Conservation (phyloP, 176 grass and related monocot genomes). For the Alloteropsis semialata region DNA sequence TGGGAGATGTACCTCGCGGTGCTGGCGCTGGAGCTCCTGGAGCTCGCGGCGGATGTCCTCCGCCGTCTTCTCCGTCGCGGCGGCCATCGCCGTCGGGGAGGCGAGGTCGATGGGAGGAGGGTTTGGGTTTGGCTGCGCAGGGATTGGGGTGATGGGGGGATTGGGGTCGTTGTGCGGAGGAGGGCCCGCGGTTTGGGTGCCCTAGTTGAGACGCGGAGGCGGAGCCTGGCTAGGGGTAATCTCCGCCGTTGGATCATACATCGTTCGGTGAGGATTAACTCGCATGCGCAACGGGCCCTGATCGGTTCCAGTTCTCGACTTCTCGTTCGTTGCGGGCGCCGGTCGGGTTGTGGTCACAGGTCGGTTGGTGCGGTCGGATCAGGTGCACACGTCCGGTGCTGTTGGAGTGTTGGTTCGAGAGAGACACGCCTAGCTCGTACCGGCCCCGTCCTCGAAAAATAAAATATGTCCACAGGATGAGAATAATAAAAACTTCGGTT, state of each 20-base stretch:
- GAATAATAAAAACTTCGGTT: too few relatives aligned
- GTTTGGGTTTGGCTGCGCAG: slow-evolving; percentile 30
- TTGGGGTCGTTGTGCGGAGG: neutral
- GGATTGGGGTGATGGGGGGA: neutral
- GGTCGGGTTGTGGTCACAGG: neutral
- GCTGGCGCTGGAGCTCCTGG: slow-evolving; percentile 95
- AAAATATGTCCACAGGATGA: too few relatives aligned
- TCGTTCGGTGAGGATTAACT: neutral
- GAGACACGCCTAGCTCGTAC: too few relatives aligned
- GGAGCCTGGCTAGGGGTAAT: neutral
- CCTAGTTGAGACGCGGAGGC: neutral
- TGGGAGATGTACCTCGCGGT: slow-evolving; percentile 58
- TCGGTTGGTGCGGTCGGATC: neutral
- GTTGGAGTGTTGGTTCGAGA: neutral
- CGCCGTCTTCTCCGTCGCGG: slow-evolving; percentile 72
- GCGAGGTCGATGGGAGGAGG: neutral
- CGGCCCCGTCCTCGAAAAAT: too few relatives aligned
- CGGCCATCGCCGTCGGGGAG: slow-evolving; percentile 36
- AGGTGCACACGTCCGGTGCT: neutral
- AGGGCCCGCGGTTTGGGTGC: slow-evolving; percentile 40
- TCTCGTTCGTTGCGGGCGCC: neutral
- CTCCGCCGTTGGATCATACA: slow-evolving; percentile 24
- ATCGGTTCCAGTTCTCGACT: neutral
- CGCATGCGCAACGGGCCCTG: neutral
- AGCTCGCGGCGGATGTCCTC: slow-evolving; percentile 93